These are phyloP conservation scores for Sergeia podlipaevii DNA, from an alignment of 208 protist genomes.

Conservation along the genomic window DNA sequence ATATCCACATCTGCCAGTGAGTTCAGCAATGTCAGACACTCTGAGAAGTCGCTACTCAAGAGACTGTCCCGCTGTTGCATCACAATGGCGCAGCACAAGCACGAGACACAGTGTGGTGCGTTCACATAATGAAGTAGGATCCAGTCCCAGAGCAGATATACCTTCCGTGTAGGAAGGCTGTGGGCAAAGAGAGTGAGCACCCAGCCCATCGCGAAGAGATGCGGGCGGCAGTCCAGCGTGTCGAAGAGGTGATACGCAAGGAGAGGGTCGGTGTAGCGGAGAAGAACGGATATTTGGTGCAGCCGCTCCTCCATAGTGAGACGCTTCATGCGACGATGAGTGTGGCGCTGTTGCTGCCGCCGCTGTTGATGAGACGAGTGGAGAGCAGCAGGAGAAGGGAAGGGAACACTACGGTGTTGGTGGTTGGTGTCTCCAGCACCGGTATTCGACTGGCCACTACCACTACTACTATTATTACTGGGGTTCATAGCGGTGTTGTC, in stretches of 20 bases:
- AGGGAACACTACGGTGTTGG: too few species aligned
- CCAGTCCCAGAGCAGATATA: conserved; percentile 91
- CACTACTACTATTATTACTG: not conserved
- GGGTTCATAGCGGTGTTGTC: conserved; percentile 22
- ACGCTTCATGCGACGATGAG: conserved; percentile 10
- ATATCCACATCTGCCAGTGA: conserved; percentile 24
- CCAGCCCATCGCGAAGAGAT: conserved; percentile 96
- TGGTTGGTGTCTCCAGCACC: not conserved
- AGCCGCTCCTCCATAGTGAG: conserved; percentile 76
- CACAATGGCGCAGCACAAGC: conserved; percentile 20
- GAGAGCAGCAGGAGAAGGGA: not conserved
- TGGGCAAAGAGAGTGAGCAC: conserved; percentile 91
- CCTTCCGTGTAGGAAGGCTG: conserved; percentile 83
- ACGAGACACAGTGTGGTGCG: conserved; percentile 24
- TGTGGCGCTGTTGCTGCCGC: not conserved
- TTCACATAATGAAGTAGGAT: conserved; percentile 46
- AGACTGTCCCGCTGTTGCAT: conserved; percentile 34
- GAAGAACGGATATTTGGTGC: conserved; percentile 39
- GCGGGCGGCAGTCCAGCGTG: conserved; percentile 69
- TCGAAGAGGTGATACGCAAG: conserved; percentile 87
- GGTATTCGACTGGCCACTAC: not conserved
- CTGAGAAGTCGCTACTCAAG: conserved; percentile 41
- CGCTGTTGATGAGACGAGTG: not conserved
- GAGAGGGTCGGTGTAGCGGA: conserved; percentile 87
- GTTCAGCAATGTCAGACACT: conserved; percentile 39